phyloP scores from a whole-genome alignment of 352 stramenopile genomes.

The Pythium scleroteichum region DNA sequence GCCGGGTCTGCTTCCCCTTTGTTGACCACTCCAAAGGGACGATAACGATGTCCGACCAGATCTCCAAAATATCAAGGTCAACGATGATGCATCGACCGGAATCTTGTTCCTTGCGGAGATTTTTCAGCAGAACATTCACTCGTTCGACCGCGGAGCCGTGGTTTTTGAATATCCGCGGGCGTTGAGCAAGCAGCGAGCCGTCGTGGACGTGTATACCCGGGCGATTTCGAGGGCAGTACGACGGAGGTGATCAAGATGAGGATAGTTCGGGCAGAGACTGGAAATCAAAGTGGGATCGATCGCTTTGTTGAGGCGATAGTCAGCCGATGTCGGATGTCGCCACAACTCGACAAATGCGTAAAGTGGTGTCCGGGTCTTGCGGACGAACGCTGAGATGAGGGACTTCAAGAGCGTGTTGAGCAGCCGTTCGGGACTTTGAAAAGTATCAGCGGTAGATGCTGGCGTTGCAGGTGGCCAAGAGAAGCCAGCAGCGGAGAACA shows the following conservation, averaged over 20 bases:
- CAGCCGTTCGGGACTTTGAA: too few relatives aligned
- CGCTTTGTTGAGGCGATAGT: slow-evolving; percentile 17
- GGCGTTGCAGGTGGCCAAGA: too few relatives aligned
- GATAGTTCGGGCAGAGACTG: not conserved
- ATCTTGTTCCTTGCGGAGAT: slow-evolving; percentile 12
- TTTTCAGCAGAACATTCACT: slow-evolving; percentile 4
- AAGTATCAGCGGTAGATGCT: too few relatives aligned
- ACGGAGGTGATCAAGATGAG: not conserved
- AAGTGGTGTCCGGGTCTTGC: not conserved
- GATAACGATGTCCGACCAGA: slow-evolving; percentile 6
- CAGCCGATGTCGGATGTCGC: not conserved
- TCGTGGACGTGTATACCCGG: slow-evolving; percentile 1
- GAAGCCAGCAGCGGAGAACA: too few relatives aligned
- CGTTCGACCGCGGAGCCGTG: not conserved
- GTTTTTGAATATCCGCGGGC: not conserved
- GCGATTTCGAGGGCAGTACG: not conserved
- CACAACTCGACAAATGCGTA: slow-evolving; percentile 8
- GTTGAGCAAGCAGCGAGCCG: not conserved
- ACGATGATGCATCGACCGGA: slow-evolving; percentile 2
- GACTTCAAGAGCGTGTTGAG: too few relatives aligned
- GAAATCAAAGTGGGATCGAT: too few relatives aligned
- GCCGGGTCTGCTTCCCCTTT: slow-evolving; percentile 11
- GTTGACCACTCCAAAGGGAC: slow-evolving; percentile 29
- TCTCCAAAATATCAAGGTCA: slow-evolving; percentile 3
- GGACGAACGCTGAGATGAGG: too few relatives aligned